Base-by-base conservation (phyloP, 1,139 yeast species). In the Diutina sp. region DNA sequence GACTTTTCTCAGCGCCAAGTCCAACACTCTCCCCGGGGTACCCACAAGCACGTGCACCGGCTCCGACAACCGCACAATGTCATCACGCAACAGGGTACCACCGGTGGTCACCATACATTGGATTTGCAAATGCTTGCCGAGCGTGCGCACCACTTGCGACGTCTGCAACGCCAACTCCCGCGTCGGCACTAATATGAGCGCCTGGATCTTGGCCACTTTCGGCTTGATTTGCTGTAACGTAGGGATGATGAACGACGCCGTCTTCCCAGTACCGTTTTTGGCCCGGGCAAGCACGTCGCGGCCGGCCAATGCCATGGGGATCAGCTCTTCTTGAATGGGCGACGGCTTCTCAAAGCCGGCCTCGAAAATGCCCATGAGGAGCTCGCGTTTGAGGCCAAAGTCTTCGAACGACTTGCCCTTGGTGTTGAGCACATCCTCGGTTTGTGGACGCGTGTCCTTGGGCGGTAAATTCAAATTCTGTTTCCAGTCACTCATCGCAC, bases 101-200 rank as follows among this genome's bases (percentile, higher is more conserved):
- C 99, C 99, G 18, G 99, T 93, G 70, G 98, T 88, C 59, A 93
- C 98, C 98, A 95, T 93, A 69, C 95, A 90, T 69, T 91, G 88
- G 62, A 90, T 77, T 45, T 91, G 93, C 71, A 93, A 77, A 72
- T 93, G 98, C 70, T 90, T 91, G 60, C 98, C 97, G 62, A 93
- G 79, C n/a, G 98, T 91, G 72, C 95, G 86, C 59, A 95, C 96
- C 51, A 93, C 99, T 71, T 93, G 98, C 25, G 97, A 89, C 11
- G 98, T 95, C 71, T 90, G 97, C 65, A 90, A 79, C n/a, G 97
- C 97, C 66, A 90, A 81, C 70, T 90, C 97, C 78, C 97, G 86
- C 14, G 97, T 90, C 60, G 97, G 97, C 38, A 90, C 95, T 67
- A 90, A 79, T 60, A 90, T 87, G 61, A 90, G 80, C 7, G 95